phyloP scores from a whole-genome alignment of 2,329 filamentous ascomycete genomes.

The Venturia asperata region DNA sequence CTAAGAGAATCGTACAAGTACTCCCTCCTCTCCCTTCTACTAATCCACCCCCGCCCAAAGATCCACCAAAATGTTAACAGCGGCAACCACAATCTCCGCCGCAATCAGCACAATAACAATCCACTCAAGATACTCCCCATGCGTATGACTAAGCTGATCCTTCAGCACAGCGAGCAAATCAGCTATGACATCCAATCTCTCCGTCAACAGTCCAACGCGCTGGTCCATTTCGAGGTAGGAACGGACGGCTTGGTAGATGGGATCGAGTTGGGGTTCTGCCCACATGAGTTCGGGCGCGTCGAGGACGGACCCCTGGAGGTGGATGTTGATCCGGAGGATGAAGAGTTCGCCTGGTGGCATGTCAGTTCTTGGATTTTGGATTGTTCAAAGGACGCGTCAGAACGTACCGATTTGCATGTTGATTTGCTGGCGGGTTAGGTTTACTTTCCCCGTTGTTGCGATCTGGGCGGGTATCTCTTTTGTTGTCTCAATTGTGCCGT shows the following conservation, averaged over 20 bases:
- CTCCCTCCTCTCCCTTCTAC: too few species aligned
- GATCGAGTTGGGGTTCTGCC: slow-evolving; percentile 94
- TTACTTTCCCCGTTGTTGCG: slow-evolving; percentile 84
- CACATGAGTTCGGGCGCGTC: slow-evolving; percentile 97
- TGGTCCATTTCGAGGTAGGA: slow-evolving; percentile 99
- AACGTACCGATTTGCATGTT: slow-evolving; percentile 88
- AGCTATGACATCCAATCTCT: slow-evolving; percentile 85
- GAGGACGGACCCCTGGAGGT: slow-evolving; percentile 91
- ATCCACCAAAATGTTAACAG: slow-evolving; percentile 92
- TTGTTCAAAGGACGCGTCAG: too few species aligned
- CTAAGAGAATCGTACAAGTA: too few species aligned
- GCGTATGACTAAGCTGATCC: slow-evolving; percentile 85
- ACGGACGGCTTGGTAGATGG: slow-evolving; percentile 89
- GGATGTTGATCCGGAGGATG: slow-evolving; percentile 95
- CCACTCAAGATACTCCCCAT: slow-evolving; percentile 45
- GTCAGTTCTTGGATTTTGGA: not conserved
- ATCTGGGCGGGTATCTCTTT: slow-evolving; percentile 92
- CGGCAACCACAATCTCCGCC: slow-evolving; percentile 87
- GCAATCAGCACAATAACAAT: slow-evolving; percentile 85
- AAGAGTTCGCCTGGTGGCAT: slow-evolving; percentile 60
- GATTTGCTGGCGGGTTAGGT: slow-evolving; percentile 79
- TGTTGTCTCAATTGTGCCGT: slow-evolving; percentile 85
- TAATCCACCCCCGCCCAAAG: slow-evolving; percentile 65
- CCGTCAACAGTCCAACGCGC: slow-evolving; percentile 78
- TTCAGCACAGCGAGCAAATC: slow-evolving; percentile 89